Evolutionary conservation across 495 filamentous ascomycete species (phyloP).

Genomic region (Thermothielavioides terrestris): DNA sequence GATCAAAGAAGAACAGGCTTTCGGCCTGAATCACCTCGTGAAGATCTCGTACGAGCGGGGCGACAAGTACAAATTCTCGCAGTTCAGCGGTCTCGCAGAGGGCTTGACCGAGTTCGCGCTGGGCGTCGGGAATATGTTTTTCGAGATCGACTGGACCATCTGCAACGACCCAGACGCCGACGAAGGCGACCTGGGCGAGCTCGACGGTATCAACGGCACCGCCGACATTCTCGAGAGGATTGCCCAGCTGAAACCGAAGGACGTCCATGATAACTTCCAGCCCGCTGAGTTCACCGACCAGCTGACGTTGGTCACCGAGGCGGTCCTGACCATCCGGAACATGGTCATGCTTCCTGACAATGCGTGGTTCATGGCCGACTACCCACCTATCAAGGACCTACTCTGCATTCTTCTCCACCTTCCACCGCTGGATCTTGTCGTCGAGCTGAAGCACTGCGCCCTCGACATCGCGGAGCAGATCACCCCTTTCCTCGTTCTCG

Average conservation of each 20-base stretch:
- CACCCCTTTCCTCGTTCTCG: conserved; percentile 66
- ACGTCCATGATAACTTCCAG: conserved; percentile 63
- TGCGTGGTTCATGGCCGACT: conserved; percentile 66
- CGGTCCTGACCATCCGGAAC: conserved; percentile 80
- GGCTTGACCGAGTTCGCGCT: conserved; percentile 77
- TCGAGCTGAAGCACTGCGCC: conserved; percentile 85
- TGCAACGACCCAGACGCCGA: conserved; percentile 53
- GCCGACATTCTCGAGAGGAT: conserved; percentile 64
- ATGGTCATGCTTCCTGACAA: conserved; percentile 89
- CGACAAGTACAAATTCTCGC: conserved; percentile 91
- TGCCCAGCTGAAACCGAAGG: conserved; percentile 39
- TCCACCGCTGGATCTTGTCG: conserved; percentile 60
- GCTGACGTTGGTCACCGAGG: conserved; percentile 72
- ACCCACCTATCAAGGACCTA: conserved; percentile 66
- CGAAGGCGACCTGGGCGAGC: conserved; percentile 41
- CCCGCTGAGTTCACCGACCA: conserved; percentile 61
- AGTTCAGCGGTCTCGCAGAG: conserved; percentile 82
- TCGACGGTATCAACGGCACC: conserved; percentile 74
- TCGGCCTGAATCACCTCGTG: conserved; percentile 83
- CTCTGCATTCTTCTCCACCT: conserved; percentile 72
- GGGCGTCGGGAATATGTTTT: conserved; percentile 64
- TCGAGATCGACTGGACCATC: conserved; percentile 72
- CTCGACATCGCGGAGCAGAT: conserved; percentile 91
- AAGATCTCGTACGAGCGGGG: conserved; percentile 91
- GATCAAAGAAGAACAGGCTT: conserved; percentile 73